Percentiles rank a stretch among this genome's conserved stretches.
phyloP scores from a whole-genome alignment of 257 asterid species.

The Lavandula angustifolia region DNA sequence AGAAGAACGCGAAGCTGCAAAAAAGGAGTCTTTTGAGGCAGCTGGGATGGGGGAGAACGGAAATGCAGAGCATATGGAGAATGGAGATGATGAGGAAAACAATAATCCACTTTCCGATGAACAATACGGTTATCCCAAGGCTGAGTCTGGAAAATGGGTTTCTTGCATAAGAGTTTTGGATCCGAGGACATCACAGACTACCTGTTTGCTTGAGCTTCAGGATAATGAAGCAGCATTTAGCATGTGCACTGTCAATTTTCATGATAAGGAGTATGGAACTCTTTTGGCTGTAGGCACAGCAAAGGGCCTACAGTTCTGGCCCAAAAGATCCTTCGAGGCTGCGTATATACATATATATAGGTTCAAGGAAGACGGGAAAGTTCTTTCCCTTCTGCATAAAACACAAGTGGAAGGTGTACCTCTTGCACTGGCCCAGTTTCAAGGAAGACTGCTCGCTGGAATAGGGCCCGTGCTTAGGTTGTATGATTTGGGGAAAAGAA shows the following conservation, averaged over 20 bases:
- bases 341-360: slow-evolving; percentile 91
- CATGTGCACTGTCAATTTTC: slow-evolving; percentile 91
- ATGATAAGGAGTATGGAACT: slow-evolving; percentile 93
- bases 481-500: slow-evolving; percentile 91
- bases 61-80: slow-evolving; percentile 70
- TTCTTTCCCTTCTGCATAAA: slow-evolving; percentile 92
- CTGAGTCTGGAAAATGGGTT: slow-evolving; percentile 91
- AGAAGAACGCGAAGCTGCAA: slow-evolving; percentile 95
- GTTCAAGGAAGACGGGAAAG: slow-evolving; percentile 93
- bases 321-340: slow-evolving; percentile 81
- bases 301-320: slow-evolving; percentile 93
- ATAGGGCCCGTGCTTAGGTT: slow-evolving; percentile 89
- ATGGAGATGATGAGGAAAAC: slow-evolving; percentile 83
- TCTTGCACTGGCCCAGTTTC: slow-evolving; percentile 92
- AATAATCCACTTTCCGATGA: slow-evolving; percentile 88
- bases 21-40: slow-evolving; percentile 80
- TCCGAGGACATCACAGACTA: slow-evolving; percentile 79
- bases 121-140: slow-evolving; percentile 97
- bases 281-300: slow-evolving; percentile 97
- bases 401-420: slow-evolving; percentile 98
- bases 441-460: slow-evolving; percentile 92
- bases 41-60: slow-evolving; percentile 80
- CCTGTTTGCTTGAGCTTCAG: slow-evolving; percentile 97
- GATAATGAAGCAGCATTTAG: slow-evolving; percentile 99
- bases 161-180: slow-evolving; percentile 97